phyloP scores from a whole-genome alignment of 345 rosid species.

The Aegle marmelos region DNA sequence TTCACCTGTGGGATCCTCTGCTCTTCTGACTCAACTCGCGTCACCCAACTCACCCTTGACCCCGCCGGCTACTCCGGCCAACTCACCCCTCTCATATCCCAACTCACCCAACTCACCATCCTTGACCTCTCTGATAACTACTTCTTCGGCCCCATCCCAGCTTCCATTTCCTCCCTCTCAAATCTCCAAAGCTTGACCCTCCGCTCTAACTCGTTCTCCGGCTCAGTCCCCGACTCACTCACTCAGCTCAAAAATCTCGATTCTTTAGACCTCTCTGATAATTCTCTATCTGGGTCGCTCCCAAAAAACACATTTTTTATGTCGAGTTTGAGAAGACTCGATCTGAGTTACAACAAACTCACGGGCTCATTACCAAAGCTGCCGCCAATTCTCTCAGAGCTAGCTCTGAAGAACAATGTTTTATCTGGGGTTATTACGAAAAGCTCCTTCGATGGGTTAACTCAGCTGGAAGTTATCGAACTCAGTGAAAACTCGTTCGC shows the following conservation, averaged over 20 bases:
- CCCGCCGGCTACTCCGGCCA: slow-evolving; percentile 77
- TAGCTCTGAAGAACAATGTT: slow-evolving; percentile 65
- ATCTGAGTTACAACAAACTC: slow-evolving; percentile 74
- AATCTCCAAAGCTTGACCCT: slow-evolving; percentile 55
- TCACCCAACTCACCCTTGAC: slow-evolving; percentile 73
- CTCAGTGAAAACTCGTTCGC: slow-evolving; percentile 74
- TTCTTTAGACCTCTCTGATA: slow-evolving; percentile 58
- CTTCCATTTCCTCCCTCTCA: slow-evolving; percentile 55
- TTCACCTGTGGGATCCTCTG: slow-evolving; percentile 67
- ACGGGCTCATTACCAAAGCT: slow-evolving; percentile 65
- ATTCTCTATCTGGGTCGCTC: slow-evolving; percentile 60
- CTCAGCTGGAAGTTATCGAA: slow-evolving; percentile 71
- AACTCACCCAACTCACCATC: slow-evolving; percentile 48
- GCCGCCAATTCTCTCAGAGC: slow-evolving; percentile 49
- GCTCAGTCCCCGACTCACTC: slow-evolving; percentile 47
- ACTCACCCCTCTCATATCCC: slow-evolving; percentile 62
- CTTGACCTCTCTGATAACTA: slow-evolving; percentile 78
- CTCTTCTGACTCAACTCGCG: slow-evolving; percentile 51
- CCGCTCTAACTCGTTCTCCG: slow-evolving; percentile 71
- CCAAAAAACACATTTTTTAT: slow-evolving; percentile 43
- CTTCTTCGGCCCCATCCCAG: slow-evolving; percentile 60
- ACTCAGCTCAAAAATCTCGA: slow-evolving; percentile 44
- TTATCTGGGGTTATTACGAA: slow-evolving; percentile 56
- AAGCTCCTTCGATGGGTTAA: slow-evolving; percentile 50
- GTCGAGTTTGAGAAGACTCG: slow-evolving; percentile 47